phyloP scores from a whole-genome alignment of 345 rosid species.

The Aethionema arabicum region DNA sequence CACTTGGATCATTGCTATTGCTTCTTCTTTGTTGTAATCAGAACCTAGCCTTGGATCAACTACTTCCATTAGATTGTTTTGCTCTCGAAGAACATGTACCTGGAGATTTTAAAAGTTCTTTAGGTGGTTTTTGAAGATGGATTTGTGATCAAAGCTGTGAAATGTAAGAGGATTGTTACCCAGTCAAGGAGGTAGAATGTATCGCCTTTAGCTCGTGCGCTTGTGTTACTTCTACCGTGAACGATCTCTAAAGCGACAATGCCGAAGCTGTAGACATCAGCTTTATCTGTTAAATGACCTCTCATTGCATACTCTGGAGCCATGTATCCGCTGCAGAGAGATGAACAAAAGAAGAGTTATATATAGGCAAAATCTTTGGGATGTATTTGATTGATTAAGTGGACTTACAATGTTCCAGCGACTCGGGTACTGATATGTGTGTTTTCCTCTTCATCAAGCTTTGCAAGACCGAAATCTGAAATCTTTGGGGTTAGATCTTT shows the following conservation, averaged over 20 bases:
- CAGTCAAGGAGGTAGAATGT: constrained; percentile 49
- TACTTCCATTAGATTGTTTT: constrained; percentile 40
- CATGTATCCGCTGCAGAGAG: constrained; percentile 45
- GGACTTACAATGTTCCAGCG: constrained; percentile 50
- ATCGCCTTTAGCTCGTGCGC: constrained; percentile 32
- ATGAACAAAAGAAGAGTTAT: not conserved
- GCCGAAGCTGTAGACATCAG: constrained; percentile 52
- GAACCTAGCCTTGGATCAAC: constrained; percentile 48
- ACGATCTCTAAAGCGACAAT: constrained; percentile 48
- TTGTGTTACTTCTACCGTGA: constrained; percentile 45
- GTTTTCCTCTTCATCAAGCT: constrained; percentile 49
- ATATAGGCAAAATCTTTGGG: not conserved
- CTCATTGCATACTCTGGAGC: constrained; percentile 55
- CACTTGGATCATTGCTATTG: constrained; percentile 45
- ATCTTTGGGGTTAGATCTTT: constrained; percentile 43
- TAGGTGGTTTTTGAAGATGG: not conserved
- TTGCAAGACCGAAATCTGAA: constrained; percentile 53
- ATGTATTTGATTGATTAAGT: not conserved
- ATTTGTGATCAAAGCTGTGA: not conserved
- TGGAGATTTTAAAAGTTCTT: constrained; percentile 13
- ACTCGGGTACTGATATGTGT: constrained; percentile 52
- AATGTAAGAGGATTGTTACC: constrained; percentile 26
- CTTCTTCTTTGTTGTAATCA: constrained; percentile 46
- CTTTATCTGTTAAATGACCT: constrained; percentile 47
- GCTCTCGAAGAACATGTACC: constrained; percentile 44